Conservation (phyloP, 805 yeast species). For the Brettanomyces bruxellensis region DNA sequence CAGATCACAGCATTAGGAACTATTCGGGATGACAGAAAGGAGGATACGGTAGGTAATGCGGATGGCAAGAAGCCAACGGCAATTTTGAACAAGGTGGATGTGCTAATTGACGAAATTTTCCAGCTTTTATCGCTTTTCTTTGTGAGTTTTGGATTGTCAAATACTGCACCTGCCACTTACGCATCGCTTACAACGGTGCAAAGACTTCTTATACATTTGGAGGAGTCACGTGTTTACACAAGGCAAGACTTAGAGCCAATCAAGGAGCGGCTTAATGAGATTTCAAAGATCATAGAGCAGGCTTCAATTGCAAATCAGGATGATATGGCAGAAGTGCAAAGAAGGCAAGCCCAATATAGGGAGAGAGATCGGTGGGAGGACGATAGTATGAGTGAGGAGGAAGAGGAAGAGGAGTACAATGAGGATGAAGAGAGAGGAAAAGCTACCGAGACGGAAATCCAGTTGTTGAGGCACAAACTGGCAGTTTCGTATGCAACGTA, state of each 20-base stretch:
- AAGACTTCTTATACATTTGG: conserved; percentile 72
- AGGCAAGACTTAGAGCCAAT: conserved; percentile 78
- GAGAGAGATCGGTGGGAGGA: conserved; percentile 7
- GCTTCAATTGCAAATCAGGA: conserved; percentile 14
- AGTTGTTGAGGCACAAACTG: conserved; percentile 57
- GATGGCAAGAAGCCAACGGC: conserved; percentile 3
- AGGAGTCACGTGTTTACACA: conserved; percentile 76
- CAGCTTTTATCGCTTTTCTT: conserved; percentile 80
- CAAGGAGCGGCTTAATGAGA: conserved; percentile 60
- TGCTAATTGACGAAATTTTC: conserved; percentile 78
- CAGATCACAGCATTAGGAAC: conserved; percentile 44
- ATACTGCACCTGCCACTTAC: conserved; percentile 90
- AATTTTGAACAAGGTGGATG: conserved; percentile 50
- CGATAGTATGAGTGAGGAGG: background rate
- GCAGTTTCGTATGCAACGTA: conserved; percentile 53
- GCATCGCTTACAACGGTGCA: conserved; percentile 83
- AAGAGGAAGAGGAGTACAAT: conserved; percentile 27
- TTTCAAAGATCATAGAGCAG: conserved; percentile 52
- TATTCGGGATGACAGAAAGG: conserved; percentile 28
- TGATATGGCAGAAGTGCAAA: conserved; percentile 8
- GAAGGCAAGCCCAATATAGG: too few relatives aligned
- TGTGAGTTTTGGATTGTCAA: conserved; percentile 84
- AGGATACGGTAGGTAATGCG: background rate
- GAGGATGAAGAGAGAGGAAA: conserved; percentile 7
- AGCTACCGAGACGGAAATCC: conserved; percentile 19